Conservation (phyloP, 1,284 basidiomycete species). For the Thelephora terrestris region DNA sequence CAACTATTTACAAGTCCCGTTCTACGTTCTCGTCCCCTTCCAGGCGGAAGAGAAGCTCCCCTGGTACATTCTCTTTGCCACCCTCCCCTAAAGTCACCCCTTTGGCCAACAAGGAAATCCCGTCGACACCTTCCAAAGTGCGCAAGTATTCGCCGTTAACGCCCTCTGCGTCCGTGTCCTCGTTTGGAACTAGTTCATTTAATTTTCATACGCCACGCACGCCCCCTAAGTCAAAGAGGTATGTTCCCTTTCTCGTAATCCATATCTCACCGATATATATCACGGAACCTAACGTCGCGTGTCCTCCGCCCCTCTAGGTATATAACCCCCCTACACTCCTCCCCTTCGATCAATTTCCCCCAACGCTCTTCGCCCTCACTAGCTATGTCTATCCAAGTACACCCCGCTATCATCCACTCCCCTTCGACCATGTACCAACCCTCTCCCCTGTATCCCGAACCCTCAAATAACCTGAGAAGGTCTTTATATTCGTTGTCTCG, state of each 20-base stretch:
- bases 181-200: neutral
- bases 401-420: slow-evolving; percentile 17
- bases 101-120: neutral
- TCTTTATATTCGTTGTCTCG: slow-evolving; percentile 13
- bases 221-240: neutral
- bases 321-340: neutral
- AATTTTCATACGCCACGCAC: neutral
- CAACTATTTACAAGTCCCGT: too few species aligned
- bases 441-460: slow-evolving; percentile 12
- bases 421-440: slow-evolving; percentile 3
- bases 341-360: slow-evolving; percentile 10
- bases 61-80: too few species aligned
- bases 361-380: slow-evolving; percentile 22
- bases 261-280: neutral
- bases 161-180: neutral
- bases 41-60: too few species aligned
- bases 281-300: neutral
- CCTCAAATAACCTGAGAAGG: slow-evolving; percentile 13
- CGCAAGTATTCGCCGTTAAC: neutral
- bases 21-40: too few species aligned
- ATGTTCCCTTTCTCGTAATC: neutral
- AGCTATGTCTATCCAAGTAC: slow-evolving; percentile 27
- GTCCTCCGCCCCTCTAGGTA: neutral
- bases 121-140: neutral
- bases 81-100: too few species aligned